Base-by-base conservation (phyloP, 2,329 filamentous ascomycete species). In the Phyllosticta ampelicida region DNA sequence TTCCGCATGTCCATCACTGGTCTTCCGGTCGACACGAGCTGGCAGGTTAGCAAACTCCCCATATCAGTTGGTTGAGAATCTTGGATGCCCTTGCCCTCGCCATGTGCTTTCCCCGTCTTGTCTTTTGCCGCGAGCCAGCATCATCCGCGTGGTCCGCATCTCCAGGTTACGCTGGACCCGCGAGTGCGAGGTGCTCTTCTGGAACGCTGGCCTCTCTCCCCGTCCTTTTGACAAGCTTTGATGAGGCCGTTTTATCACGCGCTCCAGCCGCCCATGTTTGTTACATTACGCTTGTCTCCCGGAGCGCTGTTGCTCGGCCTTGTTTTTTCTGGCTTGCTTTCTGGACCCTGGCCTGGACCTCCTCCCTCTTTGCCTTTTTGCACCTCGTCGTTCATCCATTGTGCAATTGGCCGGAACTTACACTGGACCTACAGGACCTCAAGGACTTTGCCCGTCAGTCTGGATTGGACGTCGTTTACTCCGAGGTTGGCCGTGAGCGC, bases 381-480 rank as follows among this genome's bases (percentile, higher is more conserved):
- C 65, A 66, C 61, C 65, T 63, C 65, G 68, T 66, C 65, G 62
- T 53, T 56, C 60, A 63, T 60, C 68, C 70, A 68, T 68, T 53
- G 66, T 54, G 52, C 52, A 51, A 51, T 69, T 70, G 69, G 67
- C 71, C 67, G 63, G 82, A 77, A 90, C 88, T 91, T 89, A 94
- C 87, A 81, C 82, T 83, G 82, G 83, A 76, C 66, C 78, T 86
- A 77, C 90, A 99, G 94, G 94, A 99, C 76, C 85, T 99, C 57
- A 99, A 99, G 88, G 94, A 99, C 75, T 99, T 99, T 77, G 94
- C 94, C 62, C 90, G 94, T 72, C 89, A 95, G 75, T 95, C 92
- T 74, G 90, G 90, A 75, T 83, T 96, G 74, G 94, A 97, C 73
- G 94, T 99, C 64, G 94, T 99, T 69, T 99, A 96, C 74, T 96